phyloP scores from a whole-genome alignment of 345 rosid genomes.

The Iberis pinnata region DNA sequence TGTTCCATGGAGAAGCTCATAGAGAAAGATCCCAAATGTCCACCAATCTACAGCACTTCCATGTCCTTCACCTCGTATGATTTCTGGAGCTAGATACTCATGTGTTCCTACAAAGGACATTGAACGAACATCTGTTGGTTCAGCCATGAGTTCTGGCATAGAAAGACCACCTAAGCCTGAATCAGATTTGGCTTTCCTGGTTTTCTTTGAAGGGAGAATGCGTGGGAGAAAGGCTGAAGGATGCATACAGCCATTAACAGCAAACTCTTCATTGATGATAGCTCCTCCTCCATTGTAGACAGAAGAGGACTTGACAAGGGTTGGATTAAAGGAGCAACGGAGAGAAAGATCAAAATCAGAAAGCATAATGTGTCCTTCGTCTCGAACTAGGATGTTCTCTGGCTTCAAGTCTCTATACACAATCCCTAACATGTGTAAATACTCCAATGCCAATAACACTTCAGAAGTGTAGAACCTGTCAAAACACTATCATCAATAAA shows the following conservation, averaged over 20 bases:
- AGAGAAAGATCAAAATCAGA: slow-evolving; percentile 87
- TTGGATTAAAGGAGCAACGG: slow-evolving; percentile 77
- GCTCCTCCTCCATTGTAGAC: slow-evolving; percentile 35
- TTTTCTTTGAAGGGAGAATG: slow-evolving; percentile 75
- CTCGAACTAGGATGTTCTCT: slow-evolving; percentile 79
- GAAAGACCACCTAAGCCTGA: slow-evolving; percentile 51
- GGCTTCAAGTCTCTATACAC: slow-evolving; percentile 92
- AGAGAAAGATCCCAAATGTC: slow-evolving; percentile 88
- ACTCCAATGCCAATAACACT: slow-evolving; percentile 81
- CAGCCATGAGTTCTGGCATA: slow-evolving; percentile 88
- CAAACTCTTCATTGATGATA: slow-evolving; percentile 59
- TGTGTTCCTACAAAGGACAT: slow-evolving; percentile 97
- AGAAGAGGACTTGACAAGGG: slow-evolving; percentile 81
- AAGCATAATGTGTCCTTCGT: slow-evolving; percentile 89
- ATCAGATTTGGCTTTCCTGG: slow-evolving; percentile 83
- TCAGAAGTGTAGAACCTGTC: slow-evolving; percentile 85
- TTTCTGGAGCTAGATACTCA: slow-evolving; percentile 87
- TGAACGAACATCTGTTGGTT: slow-evolving; percentile 80
- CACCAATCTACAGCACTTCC: slow-evolving; percentile 99
- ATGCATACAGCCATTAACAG: slow-evolving; percentile 67
- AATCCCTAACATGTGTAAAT: slow-evolving; percentile 87
- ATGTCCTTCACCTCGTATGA: slow-evolving; percentile 90
- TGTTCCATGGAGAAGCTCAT: slow-evolving; percentile 75
- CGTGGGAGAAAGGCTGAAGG: slow-evolving; percentile 77
- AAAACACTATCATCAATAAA: slow-evolving; percentile 12